Percentiles rank a stretch among this genome's conserved stretches.
Conservation (phyloP, 306 rosid species). For the Rosa persica region DNA sequence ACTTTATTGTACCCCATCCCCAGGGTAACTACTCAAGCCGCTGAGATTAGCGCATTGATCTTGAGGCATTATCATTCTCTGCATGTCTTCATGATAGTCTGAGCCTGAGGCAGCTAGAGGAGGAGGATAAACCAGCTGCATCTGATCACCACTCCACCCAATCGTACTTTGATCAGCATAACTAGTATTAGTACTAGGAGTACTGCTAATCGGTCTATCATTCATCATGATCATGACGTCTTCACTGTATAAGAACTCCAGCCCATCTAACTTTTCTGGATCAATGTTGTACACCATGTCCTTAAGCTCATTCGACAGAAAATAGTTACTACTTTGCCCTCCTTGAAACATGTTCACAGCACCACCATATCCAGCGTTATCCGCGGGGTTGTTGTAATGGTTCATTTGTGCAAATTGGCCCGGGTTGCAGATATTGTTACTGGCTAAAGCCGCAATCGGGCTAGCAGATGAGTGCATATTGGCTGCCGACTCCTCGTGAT, state of each 20-base stretch:
- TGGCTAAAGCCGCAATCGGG: not conserved
- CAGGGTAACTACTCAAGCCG: slow-evolving; percentile 36
- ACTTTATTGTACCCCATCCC: slow-evolving; percentile 25
- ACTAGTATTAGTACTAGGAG: slow-evolving; percentile 18
- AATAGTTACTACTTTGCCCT: slow-evolving; percentile 41
- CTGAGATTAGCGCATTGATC: slow-evolving; percentile 32
- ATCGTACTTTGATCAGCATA: slow-evolving; percentile 20
- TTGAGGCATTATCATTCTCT: slow-evolving; percentile 22
- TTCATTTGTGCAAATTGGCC: slow-evolving; percentile 28
- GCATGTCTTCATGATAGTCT: slow-evolving; percentile 30
- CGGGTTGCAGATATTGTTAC: slow-evolving; percentile 15
- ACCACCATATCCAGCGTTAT: slow-evolving; percentile 17
- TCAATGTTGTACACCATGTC: slow-evolving; percentile 35
- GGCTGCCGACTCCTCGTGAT: not conserved
- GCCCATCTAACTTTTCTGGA: slow-evolving; percentile 45
- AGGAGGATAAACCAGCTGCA: slow-evolving; percentile 42
- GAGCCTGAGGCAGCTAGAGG: slow-evolving; percentile 21
- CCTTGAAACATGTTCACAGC: slow-evolving; percentile 41
- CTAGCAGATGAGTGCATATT: not conserved
- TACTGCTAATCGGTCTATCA: slow-evolving; percentile 21
- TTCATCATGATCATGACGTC: slow-evolving; percentile 24
- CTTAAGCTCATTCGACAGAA: slow-evolving; percentile 24
- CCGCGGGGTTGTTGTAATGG: slow-evolving; percentile 5
- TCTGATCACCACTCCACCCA: slow-evolving; percentile 44
- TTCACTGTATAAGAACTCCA: slow-evolving; percentile 54